phyloP scores from a whole-genome alignment of 192 early-diverging fungal species.

The Linnemannia zychae region DNA sequence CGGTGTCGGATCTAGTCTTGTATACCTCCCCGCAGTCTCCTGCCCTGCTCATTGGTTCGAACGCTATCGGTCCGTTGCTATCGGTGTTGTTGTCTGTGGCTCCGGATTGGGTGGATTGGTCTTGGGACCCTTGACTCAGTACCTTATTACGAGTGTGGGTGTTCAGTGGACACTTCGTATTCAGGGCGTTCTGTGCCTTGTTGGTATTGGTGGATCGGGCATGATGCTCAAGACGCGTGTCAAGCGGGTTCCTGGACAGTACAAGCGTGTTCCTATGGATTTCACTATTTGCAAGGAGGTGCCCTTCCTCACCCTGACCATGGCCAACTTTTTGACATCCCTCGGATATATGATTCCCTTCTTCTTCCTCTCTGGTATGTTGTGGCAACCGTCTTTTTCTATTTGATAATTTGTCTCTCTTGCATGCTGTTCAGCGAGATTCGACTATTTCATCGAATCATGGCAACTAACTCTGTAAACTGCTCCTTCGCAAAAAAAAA shows the following conservation, averaged over 20 bases:
- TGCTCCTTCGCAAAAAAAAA: not conserved
- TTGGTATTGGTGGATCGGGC: slow-evolving; percentile 55
- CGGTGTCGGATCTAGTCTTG: slow-evolving; percentile 58
- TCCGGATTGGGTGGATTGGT: slow-evolving; percentile 52
- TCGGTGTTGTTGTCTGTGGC: slow-evolving; percentile 57
- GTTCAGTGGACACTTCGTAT: slow-evolving; percentile 40
- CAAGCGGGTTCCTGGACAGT: slow-evolving; percentile 41
- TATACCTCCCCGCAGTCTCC: slow-evolving; percentile 55
- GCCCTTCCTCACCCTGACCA: slow-evolving; percentile 32
- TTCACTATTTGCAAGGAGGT: slow-evolving; percentile 44
- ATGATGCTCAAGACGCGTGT: slow-evolving; percentile 52
- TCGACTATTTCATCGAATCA: not conserved
- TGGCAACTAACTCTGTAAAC: not conserved
- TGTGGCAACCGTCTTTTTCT: no score
- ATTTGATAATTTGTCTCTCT: not conserved
- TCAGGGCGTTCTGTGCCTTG: slow-evolving; percentile 38
- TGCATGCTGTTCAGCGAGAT: not conserved
- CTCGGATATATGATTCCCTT: slow-evolving; percentile 57
- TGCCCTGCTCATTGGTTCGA: slow-evolving; percentile 58
- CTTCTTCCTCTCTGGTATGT: slow-evolving; percentile 51
- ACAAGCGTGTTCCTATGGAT: slow-evolving; percentile 40
- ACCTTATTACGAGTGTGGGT: slow-evolving; percentile 33
- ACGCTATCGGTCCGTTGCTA: slow-evolving; percentile 47
- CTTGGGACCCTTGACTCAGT: slow-evolving; percentile 27
- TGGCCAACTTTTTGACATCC: slow-evolving; percentile 51